Base-by-base conservation (phyloP, 2,329 filamentous ascomycete species). In the Botryotinia convoluta region DNA sequence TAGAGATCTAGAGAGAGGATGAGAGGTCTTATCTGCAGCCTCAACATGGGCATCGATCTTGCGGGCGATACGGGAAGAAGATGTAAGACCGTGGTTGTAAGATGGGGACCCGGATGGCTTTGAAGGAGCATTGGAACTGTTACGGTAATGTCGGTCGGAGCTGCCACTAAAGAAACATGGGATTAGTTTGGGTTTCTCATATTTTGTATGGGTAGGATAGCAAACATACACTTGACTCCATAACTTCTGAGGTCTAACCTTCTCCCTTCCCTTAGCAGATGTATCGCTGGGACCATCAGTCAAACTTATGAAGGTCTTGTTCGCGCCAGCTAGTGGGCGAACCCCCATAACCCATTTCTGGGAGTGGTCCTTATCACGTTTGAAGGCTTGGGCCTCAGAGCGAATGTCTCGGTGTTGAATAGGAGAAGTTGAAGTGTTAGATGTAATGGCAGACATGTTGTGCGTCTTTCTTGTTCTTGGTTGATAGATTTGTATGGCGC, bases 361-460 rank as follows among this genome's bases (percentile, higher is more conserved):
- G 69, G 62, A 70, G 44, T 79, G 76, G 65, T 81, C 78, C 61
- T 78, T 80, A 62, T 79, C 78, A 60, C 79, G 79, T 75, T 81
- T 81, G 76, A 75, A 81, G 32, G 71, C 62, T 26, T 76, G 73
- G 35, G 76, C 74, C 8, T 74, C 74, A 18, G 79, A 80, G n/a
- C 80, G 79, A 72, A 81, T 78, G 74, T 81, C 80, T 51, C 77
- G 75, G 67, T 74, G 74, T 60, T 78, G 75, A 42, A 79, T 14
- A 7, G 78, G 74, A 69, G 78, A 76, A 16, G 68, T 59, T n/a
- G 76, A 71, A 39, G 45, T 57, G 71, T 79, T 82, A 20, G 77
- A 83, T 26, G 77, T 77, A 3, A 79, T 79, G 48, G 79, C 51
- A 64, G 73, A 74, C 73, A 74, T 74, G 39, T 42, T 74, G 54